These are phyloP conservation scores for Rhypophila decipiens DNA, from an alignment of 495 filamentous ascomycete species.

Conservation along the genomic window DNA sequence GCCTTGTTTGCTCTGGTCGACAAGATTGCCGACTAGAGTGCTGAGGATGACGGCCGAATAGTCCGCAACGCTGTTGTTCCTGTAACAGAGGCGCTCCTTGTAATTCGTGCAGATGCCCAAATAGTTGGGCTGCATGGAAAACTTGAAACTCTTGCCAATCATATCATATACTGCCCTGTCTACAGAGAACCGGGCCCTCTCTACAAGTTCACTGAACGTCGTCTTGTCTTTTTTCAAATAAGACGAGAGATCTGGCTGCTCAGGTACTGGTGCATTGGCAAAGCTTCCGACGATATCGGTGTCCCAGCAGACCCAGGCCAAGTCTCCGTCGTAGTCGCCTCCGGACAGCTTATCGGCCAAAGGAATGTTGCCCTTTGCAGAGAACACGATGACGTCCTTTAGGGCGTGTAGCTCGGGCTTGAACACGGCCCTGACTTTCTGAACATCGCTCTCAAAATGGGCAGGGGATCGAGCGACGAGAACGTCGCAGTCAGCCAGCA, in stretches of 20 bases:
- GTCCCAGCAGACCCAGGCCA: constrained; percentile 89
- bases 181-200: neutral
- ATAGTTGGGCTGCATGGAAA: constrained; percentile 58
- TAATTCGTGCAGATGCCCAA: constrained; percentile 71
- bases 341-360: constrained; percentile 80
- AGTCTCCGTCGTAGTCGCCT: constrained; percentile 93
- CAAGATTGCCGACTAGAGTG: constrained; percentile 67
- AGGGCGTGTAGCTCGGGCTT: constrained; percentile 64
- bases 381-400: constrained; percentile 82
- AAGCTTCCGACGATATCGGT: constrained; percentile 67
- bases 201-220: constrained; percentile 41
- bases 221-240: constrained; percentile 55
- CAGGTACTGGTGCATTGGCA: constrained; percentile 56
- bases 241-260: constrained; percentile 39
- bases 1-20: constrained; percentile 78
- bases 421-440: constrained; percentile 55
- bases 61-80: constrained; percentile 49
- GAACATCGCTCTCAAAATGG: constrained; percentile 76
- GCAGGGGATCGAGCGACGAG: constrained; percentile 84
- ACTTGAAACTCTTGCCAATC: constrained; percentile 51
- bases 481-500: constrained; percentile 63
- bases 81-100: constrained; percentile 66
- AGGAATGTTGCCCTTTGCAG: constrained; percentile 59
- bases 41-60: constrained; percentile 52
- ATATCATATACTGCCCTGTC: constrained; percentile 33